Evolutionary conservation across 768 basidiomycete genomes (phyloP).

Genomic region (Russula griseocarnosa): DNA sequence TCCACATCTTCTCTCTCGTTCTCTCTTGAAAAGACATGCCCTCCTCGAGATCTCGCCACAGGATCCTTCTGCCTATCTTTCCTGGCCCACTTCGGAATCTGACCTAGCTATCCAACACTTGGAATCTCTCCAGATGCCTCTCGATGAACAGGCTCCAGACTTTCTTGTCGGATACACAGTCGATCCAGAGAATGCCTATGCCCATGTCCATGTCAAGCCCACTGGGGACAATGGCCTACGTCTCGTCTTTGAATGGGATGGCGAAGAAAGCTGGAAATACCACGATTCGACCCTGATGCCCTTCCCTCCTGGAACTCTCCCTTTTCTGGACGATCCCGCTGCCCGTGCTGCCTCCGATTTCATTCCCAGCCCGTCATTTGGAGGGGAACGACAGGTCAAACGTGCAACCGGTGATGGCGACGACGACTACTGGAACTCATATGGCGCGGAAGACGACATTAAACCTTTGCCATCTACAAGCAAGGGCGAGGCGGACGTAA

Average conservation of each 20-base stretch:
- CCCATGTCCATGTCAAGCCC: conserved; percentile 38
- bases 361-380: not conserved
- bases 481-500: conserved; percentile 32
- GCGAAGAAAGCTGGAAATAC: conserved; percentile 56
- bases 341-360: conserved; percentile 20
- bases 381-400: conserved; percentile 18
- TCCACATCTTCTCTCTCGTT: conserved; percentile 53
- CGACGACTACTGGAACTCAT: conserved; percentile 67
- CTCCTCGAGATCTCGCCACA: conserved; percentile 55
- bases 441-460: conserved; percentile 42
- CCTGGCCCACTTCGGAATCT: conserved; percentile 54
- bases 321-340: conserved; percentile 33
- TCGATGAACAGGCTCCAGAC: conserved; percentile 46
- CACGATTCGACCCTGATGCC: conserved; percentile 69
- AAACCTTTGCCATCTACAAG: conserved; percentile 28
- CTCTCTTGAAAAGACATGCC: conserved; percentile 59
- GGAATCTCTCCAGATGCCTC: conserved; percentile 36
- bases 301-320: conserved; percentile 48
- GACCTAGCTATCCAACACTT: conserved; percentile 43
- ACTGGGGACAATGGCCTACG: conserved; percentile 42
- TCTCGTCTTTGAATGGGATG: conserved; percentile 68
- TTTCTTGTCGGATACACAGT: conserved; percentile 36
- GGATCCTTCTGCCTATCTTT: conserved; percentile 53
- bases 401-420: conserved; percentile 35
- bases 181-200: conserved; percentile 24